A percentile compares a stretch with the other conserved stretches of the same genome.
Conservation (phyloP, 1,284 basidiomycete genomes). For the Entoloma clypeatum region DNA sequence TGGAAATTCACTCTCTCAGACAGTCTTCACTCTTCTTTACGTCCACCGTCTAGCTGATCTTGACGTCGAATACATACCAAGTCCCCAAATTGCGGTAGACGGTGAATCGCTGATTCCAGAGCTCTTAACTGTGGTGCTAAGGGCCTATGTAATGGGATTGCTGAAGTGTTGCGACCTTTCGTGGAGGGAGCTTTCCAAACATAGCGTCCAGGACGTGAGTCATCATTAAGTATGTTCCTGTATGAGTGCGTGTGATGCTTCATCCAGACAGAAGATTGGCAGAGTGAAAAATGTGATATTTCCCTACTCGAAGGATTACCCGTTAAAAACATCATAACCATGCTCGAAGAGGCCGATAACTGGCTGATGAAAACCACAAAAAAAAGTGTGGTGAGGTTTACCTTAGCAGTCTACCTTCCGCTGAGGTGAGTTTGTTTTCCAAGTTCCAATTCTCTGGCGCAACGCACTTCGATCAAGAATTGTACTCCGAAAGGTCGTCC, state of each 20-base stretch:
- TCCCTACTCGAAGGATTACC: slow-evolving; percentile 70
- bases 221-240: slow-evolving; percentile 2
- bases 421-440: background rate
- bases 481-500: slow-evolving; percentile 58
- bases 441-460: slow-evolving; percentile 43
- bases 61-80: slow-evolving; percentile 52
- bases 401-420: background rate
- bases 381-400: slow-evolving; percentile 31
- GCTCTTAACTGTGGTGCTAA: slow-evolving; percentile 67
- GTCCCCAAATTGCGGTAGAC: slow-evolving; percentile 22
- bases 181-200: slow-evolving; percentile 76
- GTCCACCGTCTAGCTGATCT: slow-evolving; percentile 66
- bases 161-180: slow-evolving; percentile 82
- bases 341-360: slow-evolving; percentile 56
- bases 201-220: slow-evolving; percentile 74
- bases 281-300: slow-evolving; percentile 82
- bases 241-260: slow-evolving; percentile 6
- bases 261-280: slow-evolving; percentile 81
- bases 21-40: slow-evolving; percentile 80
- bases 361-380: slow-evolving; percentile 46
- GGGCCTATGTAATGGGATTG: slow-evolving; percentile 67
- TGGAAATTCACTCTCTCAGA: slow-evolving; percentile 82
- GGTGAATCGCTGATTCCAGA: slow-evolving; percentile 46
- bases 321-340: slow-evolving; percentile 52
- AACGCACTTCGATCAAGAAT: slow-evolving; percentile 51